Evolutionary conservation across 768 basidiomycete genomes (phyloP), one percentile per base, ranked within the genome.

Genomic region (Suillus hirtellus): DNA sequence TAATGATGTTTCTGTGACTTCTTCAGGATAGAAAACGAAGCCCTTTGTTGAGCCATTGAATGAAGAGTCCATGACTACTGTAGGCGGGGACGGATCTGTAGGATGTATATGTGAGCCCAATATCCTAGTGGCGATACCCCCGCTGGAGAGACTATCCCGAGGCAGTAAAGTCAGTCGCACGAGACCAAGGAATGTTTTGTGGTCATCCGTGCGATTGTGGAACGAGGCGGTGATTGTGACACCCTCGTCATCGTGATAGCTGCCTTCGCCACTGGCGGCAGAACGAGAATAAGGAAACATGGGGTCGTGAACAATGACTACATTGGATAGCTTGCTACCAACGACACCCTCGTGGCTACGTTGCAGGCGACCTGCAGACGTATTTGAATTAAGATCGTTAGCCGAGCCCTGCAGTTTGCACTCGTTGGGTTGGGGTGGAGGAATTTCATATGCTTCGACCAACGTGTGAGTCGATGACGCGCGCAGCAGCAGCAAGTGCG

Each of bases 21-120:
- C 56, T 58, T 58, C 56, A 19, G 56, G 56, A 19, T 58, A 58
- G 56, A 58, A 58, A 31, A 58, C 56, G 40, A 58, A 42, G 56
- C 56, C 56, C 19, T 58, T 58, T 12, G 56, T 58, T 40, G 56
- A 42, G 12, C 56, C 56, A 7, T 42, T 42, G 40, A 58, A 58
- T 31, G 56, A 58, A 58, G 56, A 58, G 24, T 58, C 56, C 40
- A 58, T 58, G 40, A 58, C 40, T 9, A 58, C 56, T 42, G 56
- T 58, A n/a, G 56, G 56, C 27, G 56, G 56, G 7, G 56, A 42
- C 1, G 56, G 56, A 42, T 58, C 56, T 9, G 17, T 38, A 19
- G 56, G 42, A 27, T 58, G 56, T 6, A 58, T 58, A 31, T 58
- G 24, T 8, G 56, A 58, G 10, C 56, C 56, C 14, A 58, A 19